Evolutionary conservation across 2,329 filamentous ascomycete species (phyloP).

Genomic region (Trichoderma gracile): DNA sequence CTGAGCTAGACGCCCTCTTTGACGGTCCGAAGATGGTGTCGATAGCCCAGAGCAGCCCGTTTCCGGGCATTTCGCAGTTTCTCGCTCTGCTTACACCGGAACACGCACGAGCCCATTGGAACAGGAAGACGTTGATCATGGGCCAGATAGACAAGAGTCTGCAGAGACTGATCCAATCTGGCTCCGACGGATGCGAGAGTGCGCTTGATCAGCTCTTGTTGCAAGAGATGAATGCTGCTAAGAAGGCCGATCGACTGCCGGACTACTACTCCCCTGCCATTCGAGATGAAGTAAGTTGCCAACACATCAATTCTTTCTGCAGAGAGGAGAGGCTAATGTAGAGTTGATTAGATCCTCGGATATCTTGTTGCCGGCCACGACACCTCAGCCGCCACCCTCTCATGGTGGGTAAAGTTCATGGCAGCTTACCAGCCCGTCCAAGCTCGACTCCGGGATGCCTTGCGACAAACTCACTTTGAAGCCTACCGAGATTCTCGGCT

Average conservation of each 20-base stretch:
- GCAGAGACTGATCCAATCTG: constrained; percentile 26
- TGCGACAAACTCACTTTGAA: constrained; percentile 30
- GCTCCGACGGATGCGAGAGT: constrained; percentile 27
- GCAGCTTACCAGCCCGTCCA: constrained; percentile 31
- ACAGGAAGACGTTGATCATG: constrained; percentile 30
- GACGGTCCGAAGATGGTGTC: constrained; percentile 34
- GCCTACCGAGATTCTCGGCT: constrained; percentile 32
- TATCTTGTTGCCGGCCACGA: constrained; percentile 38
- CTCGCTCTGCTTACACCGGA: constrained; percentile 32
- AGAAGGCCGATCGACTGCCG: constrained; percentile 35
- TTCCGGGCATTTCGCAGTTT: constrained; percentile 30
- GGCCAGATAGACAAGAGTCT: constrained; percentile 31
- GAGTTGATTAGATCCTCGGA: constrained; percentile 31
- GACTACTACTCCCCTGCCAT: constrained; percentile 38
- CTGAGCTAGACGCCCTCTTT: constrained; percentile 31
- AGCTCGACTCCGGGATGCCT: constrained; percentile 31
- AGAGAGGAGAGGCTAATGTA: neutral
- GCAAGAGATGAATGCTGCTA: constrained; percentile 38
- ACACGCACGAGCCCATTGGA: constrained; percentile 33
- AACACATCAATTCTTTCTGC: neutral
- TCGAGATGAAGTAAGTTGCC: constrained; percentile 38
- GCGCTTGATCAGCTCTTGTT: constrained; percentile 40
- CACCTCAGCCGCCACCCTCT: constrained; percentile 34
- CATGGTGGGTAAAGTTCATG: constrained; percentile 38
- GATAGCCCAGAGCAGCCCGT: constrained; percentile 31